These are phyloP conservation scores for Hymenoscyphus occultus DNA, from an alignment of 2,329 filamentous ascomycete species.

Conservation along the genomic window DNA sequence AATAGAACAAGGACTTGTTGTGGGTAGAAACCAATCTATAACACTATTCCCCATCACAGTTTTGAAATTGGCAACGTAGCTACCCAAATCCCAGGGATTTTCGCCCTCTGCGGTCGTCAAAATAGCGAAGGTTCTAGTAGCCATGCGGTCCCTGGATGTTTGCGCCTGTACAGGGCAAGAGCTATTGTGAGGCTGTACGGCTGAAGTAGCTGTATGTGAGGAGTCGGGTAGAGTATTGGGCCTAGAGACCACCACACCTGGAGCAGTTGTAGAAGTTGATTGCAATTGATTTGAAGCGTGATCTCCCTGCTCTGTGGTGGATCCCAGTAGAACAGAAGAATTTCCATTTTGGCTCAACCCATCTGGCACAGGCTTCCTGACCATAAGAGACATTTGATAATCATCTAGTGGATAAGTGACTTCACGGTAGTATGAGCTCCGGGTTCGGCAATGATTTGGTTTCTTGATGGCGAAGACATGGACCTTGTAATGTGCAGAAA, in stretches of 20 bases:
- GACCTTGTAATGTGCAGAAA: slow-evolving; percentile 58
- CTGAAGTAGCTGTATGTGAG: not conserved
- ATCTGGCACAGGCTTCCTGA: not conserved
- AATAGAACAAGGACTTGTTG: slow-evolving; percentile 68
- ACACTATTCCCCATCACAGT: slow-evolving; percentile 72
- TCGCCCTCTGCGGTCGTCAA: slow-evolving; percentile 67
- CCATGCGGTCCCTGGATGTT: slow-evolving; percentile 33
- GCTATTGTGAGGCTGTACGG: not conserved
- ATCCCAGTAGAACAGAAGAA: not conserved
- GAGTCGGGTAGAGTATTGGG: not conserved
- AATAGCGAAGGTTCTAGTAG: slow-evolving; percentile 72
- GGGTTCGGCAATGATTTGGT: slow-evolving; percentile 39
- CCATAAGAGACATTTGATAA: not conserved
- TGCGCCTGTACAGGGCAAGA: slow-evolving; percentile 3
- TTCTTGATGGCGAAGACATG: slow-evolving; percentile 76
- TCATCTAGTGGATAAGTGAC: slow-evolving; percentile 56
- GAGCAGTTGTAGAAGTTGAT: not conserved
- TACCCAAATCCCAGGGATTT: slow-evolving; percentile 82
- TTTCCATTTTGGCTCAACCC: not conserved
- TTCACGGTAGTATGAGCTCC: slow-evolving; percentile 48
- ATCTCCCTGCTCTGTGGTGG: not conserved
- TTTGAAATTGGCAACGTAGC: slow-evolving; percentile 64
- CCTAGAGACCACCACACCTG: not conserved
- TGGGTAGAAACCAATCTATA: slow-evolving; percentile 77
- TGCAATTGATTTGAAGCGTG: not conserved